Percentiles rank a stretch among this genome's conserved stretches.
Evolutionary conservation across 371 early-diverging fungal genomes (phyloP).

Genomic region (Chytridium lagenaria): DNA sequence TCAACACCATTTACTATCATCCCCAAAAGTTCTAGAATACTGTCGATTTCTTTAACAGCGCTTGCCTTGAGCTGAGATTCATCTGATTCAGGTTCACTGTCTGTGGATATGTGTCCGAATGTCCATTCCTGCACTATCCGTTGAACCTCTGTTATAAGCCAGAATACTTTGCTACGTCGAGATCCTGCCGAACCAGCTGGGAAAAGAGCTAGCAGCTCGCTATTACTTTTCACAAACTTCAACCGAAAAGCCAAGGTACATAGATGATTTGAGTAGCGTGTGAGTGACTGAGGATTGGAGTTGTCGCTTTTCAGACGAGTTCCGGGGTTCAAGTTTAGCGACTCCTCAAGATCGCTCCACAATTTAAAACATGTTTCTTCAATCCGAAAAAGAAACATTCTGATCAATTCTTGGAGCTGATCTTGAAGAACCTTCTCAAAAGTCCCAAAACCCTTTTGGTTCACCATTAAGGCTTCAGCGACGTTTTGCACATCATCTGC

Average conservation of each 20-base stretch:
- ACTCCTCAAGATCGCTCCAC: neutral
- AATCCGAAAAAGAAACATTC: neutral
- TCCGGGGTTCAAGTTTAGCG: neutral
- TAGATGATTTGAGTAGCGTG: neutral
- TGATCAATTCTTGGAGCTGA: no score
- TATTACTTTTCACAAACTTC: neutral
- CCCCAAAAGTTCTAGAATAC: neutral
- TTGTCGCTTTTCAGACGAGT: neutral
- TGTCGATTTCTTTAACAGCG: neutral
- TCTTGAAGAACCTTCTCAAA: neutral
- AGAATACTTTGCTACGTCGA: neutral
- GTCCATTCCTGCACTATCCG: neutral
- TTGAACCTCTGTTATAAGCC: neutral
- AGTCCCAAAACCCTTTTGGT: neutral
- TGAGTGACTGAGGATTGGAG: neutral
- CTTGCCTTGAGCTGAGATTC: neutral
- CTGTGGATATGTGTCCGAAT: neutral
- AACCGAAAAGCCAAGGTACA: neutral
- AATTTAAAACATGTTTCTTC: neutral
- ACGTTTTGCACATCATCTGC: neutral
- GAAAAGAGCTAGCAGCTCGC: neutral
- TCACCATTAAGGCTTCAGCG: neutral
- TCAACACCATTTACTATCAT: neutral
- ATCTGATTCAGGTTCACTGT: neutral
- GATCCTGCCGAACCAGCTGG: neutral